phyloP scores from a whole-genome alignment of 768 basidiomycete genomes.

The Mrakia hoshinonis region DNA sequence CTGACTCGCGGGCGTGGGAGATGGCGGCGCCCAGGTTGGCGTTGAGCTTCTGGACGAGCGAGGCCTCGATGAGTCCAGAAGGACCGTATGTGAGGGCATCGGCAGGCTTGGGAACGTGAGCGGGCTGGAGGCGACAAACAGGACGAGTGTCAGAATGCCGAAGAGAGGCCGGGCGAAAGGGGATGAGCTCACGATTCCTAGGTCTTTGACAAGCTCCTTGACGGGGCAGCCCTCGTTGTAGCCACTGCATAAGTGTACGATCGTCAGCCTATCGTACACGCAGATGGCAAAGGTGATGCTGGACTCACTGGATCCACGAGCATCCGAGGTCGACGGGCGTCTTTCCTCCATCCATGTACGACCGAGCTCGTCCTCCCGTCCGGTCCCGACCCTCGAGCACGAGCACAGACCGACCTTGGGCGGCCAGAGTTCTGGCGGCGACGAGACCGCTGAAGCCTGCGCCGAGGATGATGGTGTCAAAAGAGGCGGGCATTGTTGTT shows the following conservation, averaged over 20 bases:
- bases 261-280: neutral
- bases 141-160: neutral
- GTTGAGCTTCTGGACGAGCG: conserved; percentile 12
- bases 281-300: neutral
- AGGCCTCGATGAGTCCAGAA: neutral
- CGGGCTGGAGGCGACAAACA: neutral
- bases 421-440: conserved; percentile 29
- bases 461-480: conserved; percentile 30
- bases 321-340: conserved; percentile 27
- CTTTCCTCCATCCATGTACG: conserved; percentile 1
- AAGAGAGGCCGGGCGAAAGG: neutral
- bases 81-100: conserved; percentile 23
- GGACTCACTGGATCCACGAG: conserved; percentile 18
- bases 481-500: neutral
- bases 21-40: conserved; percentile 19
- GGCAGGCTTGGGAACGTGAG: conserved; percentile 22
- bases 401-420: conserved; percentile 26
- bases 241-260: neutral
- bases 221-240: conserved; percentile 24
- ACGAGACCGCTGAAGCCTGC: conserved; percentile 30
- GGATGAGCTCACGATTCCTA: conserved; percentile 21
- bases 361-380: conserved; percentile 19
- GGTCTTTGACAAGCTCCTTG: conserved; percentile 16
- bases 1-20: neutral
- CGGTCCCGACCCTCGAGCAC: conserved; percentile 27